Base-by-base conservation (phyloP, 2,329 filamentous ascomycete genomes). In the Calonectria leucothoes region DNA sequence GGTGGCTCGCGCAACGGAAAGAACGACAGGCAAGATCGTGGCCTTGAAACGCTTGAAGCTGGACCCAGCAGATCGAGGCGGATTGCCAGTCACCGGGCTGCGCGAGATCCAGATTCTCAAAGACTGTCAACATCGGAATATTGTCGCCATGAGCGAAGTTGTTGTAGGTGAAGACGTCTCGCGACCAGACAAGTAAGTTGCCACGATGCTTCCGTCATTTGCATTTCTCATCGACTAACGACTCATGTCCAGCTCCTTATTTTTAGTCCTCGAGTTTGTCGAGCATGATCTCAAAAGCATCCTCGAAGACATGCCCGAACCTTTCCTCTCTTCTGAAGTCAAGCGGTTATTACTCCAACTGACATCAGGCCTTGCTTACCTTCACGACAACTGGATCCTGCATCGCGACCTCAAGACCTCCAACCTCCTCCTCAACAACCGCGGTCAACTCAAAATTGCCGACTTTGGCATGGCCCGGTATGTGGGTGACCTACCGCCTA, bases 381-480 rank as follows among this genome's bases (percentile, higher is more conserved):
- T 99, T 17, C 97, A 99, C 87, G 89, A 91, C 59, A 92, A 95
- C 85, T 97, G 93, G 93, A 97, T 99, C 80, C 90, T 99, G 73
- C 95, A 97, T 86, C 95, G 96, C 70, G 96, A 98, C 85, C 91
- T 98, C 80, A 98, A 98, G 85, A 97, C 95, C 4, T 96, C 94
- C 63, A 98, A 98, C 81, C 92, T 99, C 59, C 92, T 99, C 59
- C 93, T 99, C 86, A 97, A 95, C 87, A 98, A 98, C 87, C 94
- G 95, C 57, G 97, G 97, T 57, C 93, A 94, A 83, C 93, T 99
- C 84, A 98, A 98, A 85, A 93, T 99, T 76, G 97, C 97, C 73
- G 97, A 99, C 85, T 99, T 99, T 82, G 97, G 97, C 83, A 98
- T 99, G 95, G 96, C 97, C 4, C 91, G 97, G 33, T 97, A 97